These are phyloP conservation scores for Phylloporus arenicola DNA, from an alignment of 768 basidiomycete species.

Conservation along the genomic window DNA sequence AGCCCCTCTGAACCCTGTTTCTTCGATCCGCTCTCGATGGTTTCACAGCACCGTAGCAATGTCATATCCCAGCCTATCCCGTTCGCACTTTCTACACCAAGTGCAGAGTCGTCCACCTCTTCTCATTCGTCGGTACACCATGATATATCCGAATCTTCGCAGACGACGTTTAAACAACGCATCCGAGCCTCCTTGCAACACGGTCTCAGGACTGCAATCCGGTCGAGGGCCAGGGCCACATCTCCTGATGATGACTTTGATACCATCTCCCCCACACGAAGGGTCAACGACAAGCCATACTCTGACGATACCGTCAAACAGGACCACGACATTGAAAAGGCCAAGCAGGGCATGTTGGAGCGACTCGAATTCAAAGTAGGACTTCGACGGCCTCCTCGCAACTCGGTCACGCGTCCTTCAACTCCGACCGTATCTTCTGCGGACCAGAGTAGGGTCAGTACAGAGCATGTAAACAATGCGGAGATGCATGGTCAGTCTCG, in stretches of 20 bases:
- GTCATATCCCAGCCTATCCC: slow-evolving; percentile 30
- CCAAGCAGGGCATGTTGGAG: slow-evolving; percentile 42
- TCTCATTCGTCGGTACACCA: slow-evolving; percentile 22
- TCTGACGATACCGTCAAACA: slow-evolving; percentile 28
- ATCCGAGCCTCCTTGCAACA: slow-evolving; percentile 65
- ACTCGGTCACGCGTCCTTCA: slow-evolving; percentile 35
- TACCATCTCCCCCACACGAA: slow-evolving; percentile 40
- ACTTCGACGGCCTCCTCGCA: slow-evolving; percentile 42
- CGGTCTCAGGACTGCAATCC: slow-evolving; percentile 57
- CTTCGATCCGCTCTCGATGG: slow-evolving; percentile 44
- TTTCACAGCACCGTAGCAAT: slow-evolving; percentile 37
- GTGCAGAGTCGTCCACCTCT: slow-evolving; percentile 33
- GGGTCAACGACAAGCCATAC: slow-evolving; percentile 35
- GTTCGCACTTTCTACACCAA: slow-evolving; percentile 40
- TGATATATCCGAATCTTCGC: slow-evolving; percentile 36
- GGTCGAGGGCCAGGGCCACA: slow-evolving; percentile 43
- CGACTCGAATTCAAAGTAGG: slow-evolving; percentile 47
- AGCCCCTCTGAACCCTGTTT: slow-evolving; percentile 34
- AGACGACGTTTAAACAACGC: slow-evolving; percentile 52
- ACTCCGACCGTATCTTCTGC: slow-evolving; percentile 35
- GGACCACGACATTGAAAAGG: slow-evolving; percentile 35
- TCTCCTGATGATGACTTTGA: slow-evolving; percentile 39
- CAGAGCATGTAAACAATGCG: slow-evolving; percentile 33
- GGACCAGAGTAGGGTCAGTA: slow-evolving; percentile 18
- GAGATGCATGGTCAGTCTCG: slow-evolving; percentile 37